A percentile compares a stretch with the other conserved stretches of the same genome.
Conservation (phyloP, 495 filamentous ascomycete species). For the Aspergillus sclerotioniger region DNA sequence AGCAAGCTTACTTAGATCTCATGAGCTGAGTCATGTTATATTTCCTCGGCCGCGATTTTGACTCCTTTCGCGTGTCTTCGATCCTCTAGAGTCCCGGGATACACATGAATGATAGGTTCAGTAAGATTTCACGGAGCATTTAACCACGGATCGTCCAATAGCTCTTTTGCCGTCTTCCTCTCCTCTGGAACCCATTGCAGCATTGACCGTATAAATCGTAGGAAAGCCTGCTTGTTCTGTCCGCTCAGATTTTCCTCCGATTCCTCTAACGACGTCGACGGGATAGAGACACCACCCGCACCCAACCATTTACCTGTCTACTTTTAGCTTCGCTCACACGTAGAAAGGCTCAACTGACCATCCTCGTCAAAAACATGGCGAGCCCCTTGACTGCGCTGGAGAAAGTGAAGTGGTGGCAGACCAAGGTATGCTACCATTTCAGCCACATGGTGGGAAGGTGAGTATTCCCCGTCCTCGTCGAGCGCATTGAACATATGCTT, state of each 20-base stretch:
- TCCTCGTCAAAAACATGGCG: slow-evolving; percentile 22
- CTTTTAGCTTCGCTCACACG: background rate
- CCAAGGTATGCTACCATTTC: slow-evolving; percentile 30
- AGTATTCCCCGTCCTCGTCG: slow-evolving; percentile 15
- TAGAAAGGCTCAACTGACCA: slow-evolving; percentile 15
- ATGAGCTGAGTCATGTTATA: too few species aligned
- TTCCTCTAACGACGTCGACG: slow-evolving; percentile 10
- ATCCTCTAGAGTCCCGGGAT: too few species aligned
- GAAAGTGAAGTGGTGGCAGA: slow-evolving; percentile 23
- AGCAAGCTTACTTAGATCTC: too few species aligned
- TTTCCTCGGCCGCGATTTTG: too few species aligned
- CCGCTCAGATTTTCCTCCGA: slow-evolving; percentile 25
- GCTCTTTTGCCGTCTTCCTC: slow-evolving; percentile 35
- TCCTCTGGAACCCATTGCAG: slow-evolving; percentile 40
- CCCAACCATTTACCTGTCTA: slow-evolving; percentile 6
- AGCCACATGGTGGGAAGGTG: slow-evolving; percentile 23
- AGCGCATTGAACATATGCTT: slow-evolving; percentile 14
- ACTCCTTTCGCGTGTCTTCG: too few species aligned
- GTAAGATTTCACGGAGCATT: slow-evolving; percentile 2
- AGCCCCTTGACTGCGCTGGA: slow-evolving; percentile 24
- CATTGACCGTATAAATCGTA: slow-evolving; percentile 38
- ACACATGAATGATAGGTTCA: too few species aligned
- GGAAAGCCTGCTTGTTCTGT: slow-evolving; percentile 29
- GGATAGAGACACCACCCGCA: slow-evolving; percentile 7
- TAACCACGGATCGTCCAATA: slow-evolving; percentile 39